A percentile compares a stretch with the other conserved stretches of the same genome.
Conservation (phyloP, 768 basidiomycete genomes). For the Trametes elegans region DNA sequence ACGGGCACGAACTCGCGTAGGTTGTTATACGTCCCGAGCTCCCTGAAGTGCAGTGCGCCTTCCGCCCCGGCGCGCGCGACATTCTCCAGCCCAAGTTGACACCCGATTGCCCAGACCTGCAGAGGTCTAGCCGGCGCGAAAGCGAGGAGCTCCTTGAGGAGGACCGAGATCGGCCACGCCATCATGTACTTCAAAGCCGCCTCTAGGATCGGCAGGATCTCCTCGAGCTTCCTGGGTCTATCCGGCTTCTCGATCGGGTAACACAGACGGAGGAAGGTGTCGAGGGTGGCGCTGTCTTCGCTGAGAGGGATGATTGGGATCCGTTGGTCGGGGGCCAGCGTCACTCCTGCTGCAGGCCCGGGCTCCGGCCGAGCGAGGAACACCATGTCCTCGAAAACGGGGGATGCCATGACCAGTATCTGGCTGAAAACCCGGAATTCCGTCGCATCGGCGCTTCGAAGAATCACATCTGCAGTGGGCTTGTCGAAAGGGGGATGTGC, state of each 20-base stretch:
- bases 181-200: conserved; percentile 12
- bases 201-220: neutral
- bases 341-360: neutral
- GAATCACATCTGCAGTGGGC: conserved; percentile 42
- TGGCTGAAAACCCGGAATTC: conserved; percentile 54
- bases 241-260: conserved; percentile 33
- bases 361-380: conserved; percentile 49
- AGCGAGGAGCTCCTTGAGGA: conserved; percentile 12
- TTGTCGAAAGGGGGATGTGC: conserved; percentile 43
- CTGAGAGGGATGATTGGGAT: conserved; percentile 27
- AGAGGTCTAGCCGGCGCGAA: conserved; percentile 25
- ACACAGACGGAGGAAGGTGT: conserved; percentile 33
- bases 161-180: neutral
- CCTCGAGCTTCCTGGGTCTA: neutral
- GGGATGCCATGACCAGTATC: conserved; percentile 54
- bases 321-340: neutral
- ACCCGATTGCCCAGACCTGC: conserved; percentile 33
- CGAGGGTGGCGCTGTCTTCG: conserved; percentile 28
- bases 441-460: conserved; percentile 50
- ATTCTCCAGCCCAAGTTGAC: conserved; percentile 25
- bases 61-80: conserved; percentile 24
- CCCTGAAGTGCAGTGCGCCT: neutral
- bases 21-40: neutral
- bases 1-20: neutral
- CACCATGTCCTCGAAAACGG: conserved; percentile 58